Base-by-base conservation (phyloP, 345 rosid species). In the Heritiera littoralis region DNA sequence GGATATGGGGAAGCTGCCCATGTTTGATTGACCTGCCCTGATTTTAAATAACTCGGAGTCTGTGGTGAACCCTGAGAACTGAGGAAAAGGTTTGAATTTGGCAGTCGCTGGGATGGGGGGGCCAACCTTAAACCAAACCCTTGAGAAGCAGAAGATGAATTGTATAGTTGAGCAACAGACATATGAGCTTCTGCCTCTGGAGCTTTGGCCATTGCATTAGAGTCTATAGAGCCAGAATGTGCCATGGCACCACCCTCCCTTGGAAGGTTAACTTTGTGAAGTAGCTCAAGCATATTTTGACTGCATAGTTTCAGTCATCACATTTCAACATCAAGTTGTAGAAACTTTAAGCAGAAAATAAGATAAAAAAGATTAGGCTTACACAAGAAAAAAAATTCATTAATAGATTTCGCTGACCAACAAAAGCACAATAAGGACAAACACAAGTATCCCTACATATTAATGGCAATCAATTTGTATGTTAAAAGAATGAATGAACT, bases 91-190 rank as follows among this genome's bases (percentile, higher is more conserved):
- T 77, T 84, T 59, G 80, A 75, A 74, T 38, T 69, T 51, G 83
- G 78, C 28, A 72, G 63, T 75, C 60, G 63, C 78, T 87, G 90
- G 65, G 87, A 84, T 38, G 92, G 88, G 55, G 85, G 90, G 54
- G 78, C 86, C 80, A 89, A 84, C 72, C 81, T 86, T 74, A 89
- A 86, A 45, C 87, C 85, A 83, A 86, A 86, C 60, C 87, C 92
- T 74, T 87, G 88, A 79, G 89, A 85, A 64, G 77, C 45, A 64
- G 89, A 72, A 65, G 88, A 77, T 45, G 77, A 86, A 64, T 77
- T 79, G 41, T 76, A 80, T 35, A 23, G 11, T 67, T 72, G 84
- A 81, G 65, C 70, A 60, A 55, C 10, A 67, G 78, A 74, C 32
- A 72, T 66, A 59, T 61, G 78, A 63, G 43, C 56, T 46, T 70